Conservation (phyloP, 2,329 filamentous ascomycete genomes). For the Trichoderma arundinaceum region DNA sequence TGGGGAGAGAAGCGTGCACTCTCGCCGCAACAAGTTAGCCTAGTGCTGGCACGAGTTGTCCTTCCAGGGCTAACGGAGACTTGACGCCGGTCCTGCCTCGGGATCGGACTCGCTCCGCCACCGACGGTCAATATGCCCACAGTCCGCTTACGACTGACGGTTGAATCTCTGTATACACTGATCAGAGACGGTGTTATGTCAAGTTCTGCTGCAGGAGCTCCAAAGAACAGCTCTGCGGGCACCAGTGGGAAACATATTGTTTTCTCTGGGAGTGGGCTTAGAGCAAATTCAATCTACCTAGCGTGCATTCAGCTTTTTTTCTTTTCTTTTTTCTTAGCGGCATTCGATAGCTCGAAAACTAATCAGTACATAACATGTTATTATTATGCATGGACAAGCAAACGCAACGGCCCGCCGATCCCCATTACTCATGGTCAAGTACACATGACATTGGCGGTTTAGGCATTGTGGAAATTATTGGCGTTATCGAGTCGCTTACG, state of each 20-base stretch:
- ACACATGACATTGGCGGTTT: constrained; percentile 1
- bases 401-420: constrained; percentile 27
- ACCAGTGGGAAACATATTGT: neutral
- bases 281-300: too few relatives aligned
- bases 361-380: constrained; percentile 5
- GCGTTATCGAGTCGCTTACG: neutral
- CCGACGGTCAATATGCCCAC: neutral
- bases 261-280: neutral
- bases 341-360: constrained; percentile 17
- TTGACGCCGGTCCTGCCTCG: neutral
- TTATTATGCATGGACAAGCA: constrained; percentile 7
- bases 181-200: neutral
- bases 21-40: constrained; percentile 21
- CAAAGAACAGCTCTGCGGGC: neutral
- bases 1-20: constrained; percentile 18
- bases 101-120: constrained; percentile 10
- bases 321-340: constrained; percentile 11
- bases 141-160: neutral
- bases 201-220: neutral
- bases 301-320: neutral
- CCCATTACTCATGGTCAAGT: constrained; percentile 5
- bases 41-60: neutral
- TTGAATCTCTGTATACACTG: neutral
- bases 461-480: neutral
- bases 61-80: constrained; percentile 10